phyloP scores from a whole-genome alignment of 495 filamentous ascomycete species.

The Physcia stellaris region DNA sequence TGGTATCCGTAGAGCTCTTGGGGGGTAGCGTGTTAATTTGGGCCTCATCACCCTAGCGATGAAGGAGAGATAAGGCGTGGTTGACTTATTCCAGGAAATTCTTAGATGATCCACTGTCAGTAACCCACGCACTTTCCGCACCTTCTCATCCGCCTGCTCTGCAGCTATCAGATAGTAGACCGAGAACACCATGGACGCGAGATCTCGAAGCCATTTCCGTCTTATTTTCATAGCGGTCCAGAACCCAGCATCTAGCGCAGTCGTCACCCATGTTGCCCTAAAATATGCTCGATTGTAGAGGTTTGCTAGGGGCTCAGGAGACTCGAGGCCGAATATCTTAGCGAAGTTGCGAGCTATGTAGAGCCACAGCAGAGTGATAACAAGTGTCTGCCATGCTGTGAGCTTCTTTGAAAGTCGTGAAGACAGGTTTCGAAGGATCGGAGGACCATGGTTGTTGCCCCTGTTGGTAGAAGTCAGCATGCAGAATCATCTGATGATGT shows the following conservation, averaged over 20 bases:
- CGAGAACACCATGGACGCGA: conserved; percentile 69
- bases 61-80: conserved; percentile 64
- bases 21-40: conserved; percentile 61
- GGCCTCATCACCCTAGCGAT: conserved; percentile 60
- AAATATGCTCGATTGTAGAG: conserved; percentile 93
- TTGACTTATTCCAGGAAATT: conserved; percentile 90
- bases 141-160: conserved; percentile 92
- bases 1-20: conserved; percentile 70
- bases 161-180: conserved; percentile 85
- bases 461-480: conserved; percentile 26
- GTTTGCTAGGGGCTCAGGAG: conserved; percentile 85
- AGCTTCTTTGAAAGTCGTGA: conserved; percentile 50
- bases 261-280: conserved; percentile 93
- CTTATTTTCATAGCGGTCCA: conserved; percentile 95
- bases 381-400: conserved; percentile 79
- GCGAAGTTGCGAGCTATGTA: conserved; percentile 87
- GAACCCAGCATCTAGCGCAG: conserved; percentile 88
- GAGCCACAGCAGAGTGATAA: conserved; percentile 79
- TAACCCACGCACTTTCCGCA: conserved; percentile 73
- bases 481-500: neutral
- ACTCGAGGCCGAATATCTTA: conserved; percentile 80
- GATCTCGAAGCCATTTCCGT: conserved; percentile 67
- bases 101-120: conserved; percentile 86
- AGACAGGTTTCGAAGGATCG: conserved; percentile 58
- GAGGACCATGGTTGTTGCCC: conserved; percentile 81